These are phyloP conservation scores for Echium plantagineum DNA, from an alignment of 257 asterid genomes.

Conservation along the genomic window DNA sequence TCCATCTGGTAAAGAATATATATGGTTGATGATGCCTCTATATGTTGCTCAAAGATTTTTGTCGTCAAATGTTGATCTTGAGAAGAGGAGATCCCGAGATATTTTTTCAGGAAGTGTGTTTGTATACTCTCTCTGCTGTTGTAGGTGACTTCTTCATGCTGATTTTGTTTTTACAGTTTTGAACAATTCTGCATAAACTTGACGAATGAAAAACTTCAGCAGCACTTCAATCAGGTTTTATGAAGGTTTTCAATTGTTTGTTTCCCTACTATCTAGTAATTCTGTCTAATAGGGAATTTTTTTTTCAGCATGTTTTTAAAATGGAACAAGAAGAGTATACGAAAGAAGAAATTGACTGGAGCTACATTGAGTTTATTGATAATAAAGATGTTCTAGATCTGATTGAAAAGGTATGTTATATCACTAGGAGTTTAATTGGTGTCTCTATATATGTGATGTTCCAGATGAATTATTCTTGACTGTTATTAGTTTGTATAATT, in stretches of 20 bases:
- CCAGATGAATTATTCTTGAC: too few relatives aligned
- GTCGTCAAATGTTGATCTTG: background rate
- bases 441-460: slow-evolving; percentile 2
- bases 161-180: slow-evolving; percentile 45
- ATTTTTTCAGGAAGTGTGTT: background rate
- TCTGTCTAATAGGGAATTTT: slow-evolving; percentile 11
- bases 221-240: slow-evolving; percentile 93
- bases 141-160: background rate
- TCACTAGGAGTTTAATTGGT: background rate
- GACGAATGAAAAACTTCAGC: slow-evolving; percentile 99
- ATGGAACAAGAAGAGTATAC: slow-evolving; percentile 99
- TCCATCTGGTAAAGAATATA: background rate
- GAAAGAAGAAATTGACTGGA: slow-evolving; percentile 96
- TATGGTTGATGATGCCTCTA: background rate
- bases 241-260: slow-evolving; percentile 3
- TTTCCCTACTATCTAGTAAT: slow-evolving; percentile 7
- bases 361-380: slow-evolving; percentile 98
- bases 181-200: slow-evolving; percentile 94
- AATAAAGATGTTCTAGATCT: slow-evolving; percentile 91
- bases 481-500: too few relatives aligned
- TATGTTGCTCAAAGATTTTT: background rate
- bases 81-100: background rate
- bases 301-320: slow-evolving; percentile 90
- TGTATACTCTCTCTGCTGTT: background rate
- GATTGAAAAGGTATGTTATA: slow-evolving; percentile 69